Percentiles rank a stretch among this genome's conserved stretches.
phyloP scores from a whole-genome alignment of 176 grass and related monocot species.

The Hsuehochloa calcarea region DNA sequence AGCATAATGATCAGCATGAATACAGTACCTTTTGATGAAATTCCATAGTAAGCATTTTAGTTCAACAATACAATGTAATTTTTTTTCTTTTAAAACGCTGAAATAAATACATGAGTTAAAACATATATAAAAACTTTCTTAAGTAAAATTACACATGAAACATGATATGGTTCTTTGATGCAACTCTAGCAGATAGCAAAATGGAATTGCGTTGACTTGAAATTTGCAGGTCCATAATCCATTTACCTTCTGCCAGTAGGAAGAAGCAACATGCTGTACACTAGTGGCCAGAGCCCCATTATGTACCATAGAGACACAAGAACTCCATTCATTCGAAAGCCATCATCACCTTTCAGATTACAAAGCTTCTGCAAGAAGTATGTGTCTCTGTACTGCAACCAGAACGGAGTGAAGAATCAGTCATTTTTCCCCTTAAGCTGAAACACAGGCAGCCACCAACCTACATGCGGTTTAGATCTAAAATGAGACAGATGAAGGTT shows the following conservation, averaged over 20 bases:
- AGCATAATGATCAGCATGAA: neutral
- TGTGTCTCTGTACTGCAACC: conserved; percentile 75
- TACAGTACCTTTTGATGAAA: neutral
- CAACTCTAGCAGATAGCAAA: neutral
- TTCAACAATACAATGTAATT: neutral
- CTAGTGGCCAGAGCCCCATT: conserved; percentile 84
- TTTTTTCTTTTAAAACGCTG: neutral
- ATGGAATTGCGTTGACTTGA: neutral
- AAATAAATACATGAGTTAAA: neutral
- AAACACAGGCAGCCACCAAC: neutral
- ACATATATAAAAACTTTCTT: neutral
- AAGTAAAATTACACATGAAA: neutral
- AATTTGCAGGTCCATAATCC: conserved; percentile 14
- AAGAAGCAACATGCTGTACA: conserved; percentile 83
- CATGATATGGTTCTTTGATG: neutral
- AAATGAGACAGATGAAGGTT: neutral
- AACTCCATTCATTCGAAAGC: conserved; percentile 84
- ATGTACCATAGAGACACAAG: conserved; percentile 88
- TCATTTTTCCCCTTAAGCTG: neutral
- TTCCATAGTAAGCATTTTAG: neutral
- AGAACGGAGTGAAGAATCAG: conserved; percentile 3
- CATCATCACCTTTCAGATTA: conserved; percentile 79
- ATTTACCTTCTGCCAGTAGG: conserved; percentile 70
- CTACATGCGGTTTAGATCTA: neutral
- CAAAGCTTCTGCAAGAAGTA: conserved; percentile 82